A percentile compares a stretch with the other conserved stretches of the same genome.
Evolutionary conservation across 2,329 filamentous ascomycete species (phyloP).

Genomic region (Cadophora sp.): DNA sequence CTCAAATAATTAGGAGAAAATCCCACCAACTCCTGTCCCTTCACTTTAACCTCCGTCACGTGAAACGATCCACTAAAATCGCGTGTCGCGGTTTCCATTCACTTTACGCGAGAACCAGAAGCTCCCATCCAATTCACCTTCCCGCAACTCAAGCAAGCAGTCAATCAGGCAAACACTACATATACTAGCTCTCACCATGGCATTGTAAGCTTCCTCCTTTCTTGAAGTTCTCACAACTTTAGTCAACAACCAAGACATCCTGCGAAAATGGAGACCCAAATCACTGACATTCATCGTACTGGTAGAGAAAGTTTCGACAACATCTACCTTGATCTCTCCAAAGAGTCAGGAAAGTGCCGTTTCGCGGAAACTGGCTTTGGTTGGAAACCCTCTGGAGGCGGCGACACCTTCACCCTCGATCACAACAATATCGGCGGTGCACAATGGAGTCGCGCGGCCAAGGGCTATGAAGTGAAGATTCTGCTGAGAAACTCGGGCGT

Average conservation of each 20-base stretch:
- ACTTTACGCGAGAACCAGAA: slow-evolving; percentile 13
- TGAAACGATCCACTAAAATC: neutral
- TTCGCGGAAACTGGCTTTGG: slow-evolving; percentile 94
- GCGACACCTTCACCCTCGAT: slow-evolving; percentile 94
- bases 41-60: neutral
- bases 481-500: slow-evolving; percentile 83
- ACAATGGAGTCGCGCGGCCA: slow-evolving; percentile 93
- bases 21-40: no score
- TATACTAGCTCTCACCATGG: slow-evolving; percentile 20
- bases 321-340: slow-evolving; percentile 95
- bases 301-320: slow-evolving; percentile 90
- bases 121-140: slow-evolving; percentile 4
- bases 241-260: neutral
- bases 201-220: slow-evolving; percentile 25
- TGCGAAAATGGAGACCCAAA: slow-evolving; percentile 6
- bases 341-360: slow-evolving; percentile 89
- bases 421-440: slow-evolving; percentile 82
- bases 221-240: neutral
- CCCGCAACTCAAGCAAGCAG: slow-evolving; percentile 16
- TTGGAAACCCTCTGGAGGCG: slow-evolving; percentile 88
- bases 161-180: neutral
- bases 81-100: slow-evolving; percentile 1
- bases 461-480: slow-evolving; percentile 93
- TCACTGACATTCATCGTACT: slow-evolving; percentile 25
- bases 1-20: no score